Conservation (phyloP, 306 rosid species). For the Citrullus amarus region DNA sequence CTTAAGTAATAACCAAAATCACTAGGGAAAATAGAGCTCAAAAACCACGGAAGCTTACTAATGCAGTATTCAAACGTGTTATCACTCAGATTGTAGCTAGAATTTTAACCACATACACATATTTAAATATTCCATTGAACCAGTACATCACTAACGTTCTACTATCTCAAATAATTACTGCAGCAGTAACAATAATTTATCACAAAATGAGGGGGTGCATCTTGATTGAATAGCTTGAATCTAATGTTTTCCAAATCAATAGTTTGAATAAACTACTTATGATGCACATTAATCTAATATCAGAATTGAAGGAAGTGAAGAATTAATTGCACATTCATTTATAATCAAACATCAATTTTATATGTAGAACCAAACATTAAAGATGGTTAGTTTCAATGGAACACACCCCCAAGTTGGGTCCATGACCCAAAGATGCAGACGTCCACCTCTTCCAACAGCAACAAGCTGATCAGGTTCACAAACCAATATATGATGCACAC, state of each 20-base stretch:
- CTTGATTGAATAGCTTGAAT: neutral
- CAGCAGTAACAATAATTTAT: neutral
- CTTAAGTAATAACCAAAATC: neutral
- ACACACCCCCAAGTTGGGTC: constrained; percentile 80
- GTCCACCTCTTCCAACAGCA: constrained; percentile 77
- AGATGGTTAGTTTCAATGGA: neutral
- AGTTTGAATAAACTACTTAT: neutral
- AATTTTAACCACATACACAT: neutral
- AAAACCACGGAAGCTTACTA: neutral
- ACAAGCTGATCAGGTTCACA: constrained; percentile 69
- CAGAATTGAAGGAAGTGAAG: neutral
- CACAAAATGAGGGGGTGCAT: neutral
- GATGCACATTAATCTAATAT: neutral
- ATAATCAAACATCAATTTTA: neutral
- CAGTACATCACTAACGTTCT: neutral
- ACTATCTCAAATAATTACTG: neutral
- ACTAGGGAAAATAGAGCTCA: neutral
- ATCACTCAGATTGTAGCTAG: neutral
- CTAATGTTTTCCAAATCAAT: neutral
- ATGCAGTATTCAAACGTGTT: neutral
- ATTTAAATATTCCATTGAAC: neutral
- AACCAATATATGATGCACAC: constrained; percentile 38
- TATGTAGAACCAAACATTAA: neutral
- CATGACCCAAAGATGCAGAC: constrained; percentile 78
- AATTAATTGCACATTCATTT: neutral